Percentiles rank a stretch among this genome's conserved stretches.
phyloP scores from a whole-genome alignment of 2,329 filamentous ascomycete genomes.

The Leptographium flavum region DNA sequence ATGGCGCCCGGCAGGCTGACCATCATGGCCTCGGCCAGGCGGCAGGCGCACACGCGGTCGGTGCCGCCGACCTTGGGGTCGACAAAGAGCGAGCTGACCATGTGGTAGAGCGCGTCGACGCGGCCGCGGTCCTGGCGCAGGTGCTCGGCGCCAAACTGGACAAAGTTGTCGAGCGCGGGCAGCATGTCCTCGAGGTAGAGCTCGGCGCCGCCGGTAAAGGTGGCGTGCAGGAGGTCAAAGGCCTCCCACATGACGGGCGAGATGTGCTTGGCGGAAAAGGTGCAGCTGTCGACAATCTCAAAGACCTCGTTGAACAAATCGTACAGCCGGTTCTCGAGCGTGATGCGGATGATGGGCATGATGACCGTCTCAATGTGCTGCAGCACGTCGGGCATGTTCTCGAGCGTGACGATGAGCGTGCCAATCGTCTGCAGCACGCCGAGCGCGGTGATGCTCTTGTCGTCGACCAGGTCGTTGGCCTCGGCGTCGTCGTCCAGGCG shows the following conservation, averaged over 20 bases:
- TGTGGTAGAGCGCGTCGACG: conserved; percentile 75
- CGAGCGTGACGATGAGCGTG: conserved; percentile 87
- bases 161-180: conserved; percentile 92
- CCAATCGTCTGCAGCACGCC: conserved; percentile 96
- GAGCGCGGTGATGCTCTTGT: conserved; percentile 95
- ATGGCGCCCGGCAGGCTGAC: conserved; percentile 80
- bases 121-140: conserved; percentile 76
- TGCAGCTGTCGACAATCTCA: conserved; percentile 98
- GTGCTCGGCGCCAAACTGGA: conserved; percentile 75
- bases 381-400: conserved; percentile 92
- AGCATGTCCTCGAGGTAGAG: conserved; percentile 98
- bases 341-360: conserved; percentile 94
- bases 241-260: conserved; percentile 97
- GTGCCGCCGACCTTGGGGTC: conserved; percentile 87
- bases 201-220: conserved; percentile 94
- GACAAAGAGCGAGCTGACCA: conserved; percentile 90
- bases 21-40: conserved; percentile 94
- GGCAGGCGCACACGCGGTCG: conserved; percentile 93
- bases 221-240: conserved; percentile 90
- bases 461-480: conserved; percentile 85
- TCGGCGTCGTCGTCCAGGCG: conserved; percentile 62
- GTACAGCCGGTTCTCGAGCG: conserved; percentile 94
- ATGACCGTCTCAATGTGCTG: conserved; percentile 88
- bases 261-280: conserved; percentile 90
- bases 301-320: conserved; percentile 97